Evolutionary conservation across 2,329 filamentous ascomycete genomes (phyloP).

Genomic region (Talaromyces sp.): DNA sequence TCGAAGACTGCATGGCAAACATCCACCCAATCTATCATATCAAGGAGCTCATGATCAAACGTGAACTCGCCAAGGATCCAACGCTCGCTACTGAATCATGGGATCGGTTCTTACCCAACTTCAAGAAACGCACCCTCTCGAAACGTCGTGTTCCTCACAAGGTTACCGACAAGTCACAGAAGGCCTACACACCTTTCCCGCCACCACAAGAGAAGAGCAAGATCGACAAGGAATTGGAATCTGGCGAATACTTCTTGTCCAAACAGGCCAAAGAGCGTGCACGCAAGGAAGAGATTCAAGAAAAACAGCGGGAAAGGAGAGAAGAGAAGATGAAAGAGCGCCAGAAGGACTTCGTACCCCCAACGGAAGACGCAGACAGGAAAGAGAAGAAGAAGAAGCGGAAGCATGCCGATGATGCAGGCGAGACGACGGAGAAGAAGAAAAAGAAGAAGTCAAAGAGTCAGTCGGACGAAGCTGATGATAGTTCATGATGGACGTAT

Average conservation of each 20-base stretch:
- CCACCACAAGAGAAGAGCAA: constrained; percentile 98
- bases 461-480: constrained; percentile 24
- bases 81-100: constrained; percentile 83
- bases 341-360: constrained; percentile 80
- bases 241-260: constrained; percentile 90
- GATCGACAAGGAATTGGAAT: constrained; percentile 96
- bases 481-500: not conserved
- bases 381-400: constrained; percentile 47
- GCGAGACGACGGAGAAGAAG: constrained; percentile 61
- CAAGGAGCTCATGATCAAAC: constrained; percentile 93
- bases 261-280: constrained; percentile 89
- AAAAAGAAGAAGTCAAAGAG: constrained; percentile 44
- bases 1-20: constrained; percentile 96
- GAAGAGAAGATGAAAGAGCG: constrained; percentile 82
- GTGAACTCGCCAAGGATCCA: constrained; percentile 84
- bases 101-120: constrained; percentile 94
- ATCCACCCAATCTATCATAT: constrained; percentile 88
- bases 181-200: constrained; percentile 94
- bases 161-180: constrained; percentile 90
- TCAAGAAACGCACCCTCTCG: constrained; percentile 88
- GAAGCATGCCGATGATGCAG: constrained; percentile 32
- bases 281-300: constrained; percentile 71
- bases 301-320: constrained; percentile 82
- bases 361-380: constrained; percentile 67
- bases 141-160: constrained; percentile 78